These are phyloP conservation scores for Trichoderma afroharzianum DNA, from an alignment of 2,329 filamentous ascomycete species.

Conservation along the genomic window DNA sequence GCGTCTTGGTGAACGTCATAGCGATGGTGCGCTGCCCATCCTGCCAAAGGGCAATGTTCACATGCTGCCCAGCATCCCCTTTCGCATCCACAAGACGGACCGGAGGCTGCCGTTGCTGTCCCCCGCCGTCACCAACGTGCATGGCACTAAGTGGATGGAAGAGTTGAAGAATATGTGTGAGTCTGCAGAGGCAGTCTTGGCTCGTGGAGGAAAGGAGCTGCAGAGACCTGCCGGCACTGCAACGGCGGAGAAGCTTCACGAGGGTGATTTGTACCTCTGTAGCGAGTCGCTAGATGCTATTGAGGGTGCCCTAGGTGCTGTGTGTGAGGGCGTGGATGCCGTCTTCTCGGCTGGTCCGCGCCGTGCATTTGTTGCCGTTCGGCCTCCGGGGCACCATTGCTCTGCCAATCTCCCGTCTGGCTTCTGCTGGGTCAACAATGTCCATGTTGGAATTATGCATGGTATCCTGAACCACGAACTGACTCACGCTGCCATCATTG, in stretches of 20 bases:
- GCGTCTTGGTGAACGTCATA: slow-evolving; percentile 76
- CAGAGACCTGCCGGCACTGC: slow-evolving; percentile 55
- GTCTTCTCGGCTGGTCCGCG: slow-evolving; percentile 67
- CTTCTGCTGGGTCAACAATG: slow-evolving; percentile 98
- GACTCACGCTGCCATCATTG: slow-evolving; percentile 90
- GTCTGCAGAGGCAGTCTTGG: slow-evolving; percentile 72
- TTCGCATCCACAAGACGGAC: slow-evolving; percentile 78
- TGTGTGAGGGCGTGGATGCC: slow-evolving; percentile 86
- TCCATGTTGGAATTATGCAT: slow-evolving; percentile 94
- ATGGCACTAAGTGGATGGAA: slow-evolving; percentile 90
- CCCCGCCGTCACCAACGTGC: slow-evolving; percentile 80
- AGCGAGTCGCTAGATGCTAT: slow-evolving; percentile 81
- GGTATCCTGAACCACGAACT: slow-evolving; percentile 78
- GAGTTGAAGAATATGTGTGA: slow-evolving; percentile 85
- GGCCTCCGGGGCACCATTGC: slow-evolving; percentile 94
- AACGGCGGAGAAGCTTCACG: slow-evolving; percentile 63
- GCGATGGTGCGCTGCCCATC: slow-evolving; percentile 64
- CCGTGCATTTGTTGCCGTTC: slow-evolving; percentile 85
- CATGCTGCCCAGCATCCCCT: slow-evolving; percentile 62
- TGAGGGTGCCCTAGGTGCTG: slow-evolving; percentile 85
- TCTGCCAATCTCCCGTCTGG: slow-evolving; percentile 85
- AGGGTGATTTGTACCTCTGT: slow-evolving; percentile 89
- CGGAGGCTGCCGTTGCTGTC: slow-evolving; percentile 69
- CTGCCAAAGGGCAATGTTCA: slow-evolving; percentile 57
- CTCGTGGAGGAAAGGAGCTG: slow-evolving; percentile 73